Conservation (phyloP, 345 rosid genomes). For the Gossypium mustelinum region DNA sequence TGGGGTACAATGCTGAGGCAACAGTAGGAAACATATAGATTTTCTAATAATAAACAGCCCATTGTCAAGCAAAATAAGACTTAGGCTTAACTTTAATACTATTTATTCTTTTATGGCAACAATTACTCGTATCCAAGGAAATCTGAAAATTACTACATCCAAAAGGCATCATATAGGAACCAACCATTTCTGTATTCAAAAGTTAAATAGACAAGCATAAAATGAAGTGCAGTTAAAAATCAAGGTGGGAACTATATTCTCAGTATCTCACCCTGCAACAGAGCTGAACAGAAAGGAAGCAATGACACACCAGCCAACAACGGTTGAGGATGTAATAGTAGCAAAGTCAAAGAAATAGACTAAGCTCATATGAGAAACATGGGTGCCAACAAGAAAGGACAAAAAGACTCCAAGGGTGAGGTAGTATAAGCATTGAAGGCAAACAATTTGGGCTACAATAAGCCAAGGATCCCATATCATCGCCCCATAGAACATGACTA, state of each 20-base stretch:
- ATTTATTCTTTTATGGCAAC: neutral
- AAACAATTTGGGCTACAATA: conserved; percentile 80
- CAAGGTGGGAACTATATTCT: conserved; percentile 7
- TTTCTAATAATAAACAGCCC: neutral
- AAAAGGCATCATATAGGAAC: neutral
- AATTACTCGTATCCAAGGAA: neutral
- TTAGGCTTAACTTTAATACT: neutral
- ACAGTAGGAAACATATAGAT: neutral
- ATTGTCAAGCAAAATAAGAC: neutral
- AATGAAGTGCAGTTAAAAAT: neutral
- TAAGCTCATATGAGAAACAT: conserved; percentile 77
- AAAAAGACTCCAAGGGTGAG: conserved; percentile 66
- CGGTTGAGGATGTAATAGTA: conserved; percentile 54
- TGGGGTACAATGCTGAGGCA: neutral
- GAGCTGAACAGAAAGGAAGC: conserved; percentile 59
- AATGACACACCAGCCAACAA: conserved; percentile 85
- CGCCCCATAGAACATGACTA: conserved; percentile 90
- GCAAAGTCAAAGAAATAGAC: conserved; percentile 87
- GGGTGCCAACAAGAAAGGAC: conserved; percentile 64
- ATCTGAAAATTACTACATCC: neutral
- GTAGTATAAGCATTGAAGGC: conserved; percentile 85
- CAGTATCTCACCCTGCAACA: conserved; percentile 52
- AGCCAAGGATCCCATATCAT: conserved; percentile 97
- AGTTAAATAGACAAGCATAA: neutral
- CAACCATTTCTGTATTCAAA: neutral